Evolutionary conservation across 805 yeast species (phyloP).

Genomic region (Hanseniaspora valbyensis): DNA sequence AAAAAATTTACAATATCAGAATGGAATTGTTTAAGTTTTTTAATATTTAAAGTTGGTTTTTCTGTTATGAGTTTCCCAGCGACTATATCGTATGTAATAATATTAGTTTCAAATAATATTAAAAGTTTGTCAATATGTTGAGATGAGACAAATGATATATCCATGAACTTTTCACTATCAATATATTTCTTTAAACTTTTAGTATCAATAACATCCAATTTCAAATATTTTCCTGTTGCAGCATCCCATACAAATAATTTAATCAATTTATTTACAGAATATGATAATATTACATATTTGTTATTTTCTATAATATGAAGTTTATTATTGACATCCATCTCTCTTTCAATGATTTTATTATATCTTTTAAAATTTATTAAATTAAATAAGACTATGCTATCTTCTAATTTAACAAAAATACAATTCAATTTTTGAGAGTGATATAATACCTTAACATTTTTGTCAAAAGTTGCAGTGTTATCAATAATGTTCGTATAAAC

Average conservation of each 20-base stretch:
- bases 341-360: conserved; percentile 11
- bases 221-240: neutral
- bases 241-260: conserved; percentile 10
- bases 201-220: neutral
- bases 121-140: neutral
- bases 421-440: neutral
- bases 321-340: neutral
- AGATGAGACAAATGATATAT: neutral
- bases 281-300: conserved; percentile 1
- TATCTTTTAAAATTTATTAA: conserved; percentile 7
- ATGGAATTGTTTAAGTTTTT: neutral
- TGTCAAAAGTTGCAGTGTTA: neutral
- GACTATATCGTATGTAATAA: neutral
- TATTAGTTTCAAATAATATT: neutral
- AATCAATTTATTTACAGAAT: neutral
- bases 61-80: neutral
- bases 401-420: neutral
- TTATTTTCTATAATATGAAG: conserved; percentile 1
- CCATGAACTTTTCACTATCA: neutral
- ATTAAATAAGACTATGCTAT: conserved; percentile 4
- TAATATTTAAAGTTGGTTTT: neutral
- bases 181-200: neutral
- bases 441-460: neutral
- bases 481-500: conserved; percentile 7
- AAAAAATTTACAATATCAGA: neutral